These are phyloP conservation scores for Parmales sp. DNA, from an alignment of 108 stramenopile genomes.

Conservation along the genomic window DNA sequence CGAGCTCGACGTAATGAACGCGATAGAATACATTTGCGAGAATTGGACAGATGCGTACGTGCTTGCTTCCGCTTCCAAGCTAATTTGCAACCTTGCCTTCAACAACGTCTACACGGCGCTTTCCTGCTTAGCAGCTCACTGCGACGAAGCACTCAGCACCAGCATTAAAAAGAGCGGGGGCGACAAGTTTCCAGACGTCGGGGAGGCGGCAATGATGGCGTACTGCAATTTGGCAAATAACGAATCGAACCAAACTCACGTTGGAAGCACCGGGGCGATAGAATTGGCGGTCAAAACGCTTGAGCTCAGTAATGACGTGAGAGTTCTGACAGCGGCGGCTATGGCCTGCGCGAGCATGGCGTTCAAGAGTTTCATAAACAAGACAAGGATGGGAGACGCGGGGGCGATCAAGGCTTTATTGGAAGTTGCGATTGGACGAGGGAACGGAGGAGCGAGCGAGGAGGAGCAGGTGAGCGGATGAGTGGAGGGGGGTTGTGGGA, in stretches of 20 bases:
- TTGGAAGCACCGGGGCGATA: conserved; percentile 3
- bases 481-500: background rate
- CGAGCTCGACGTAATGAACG: conserved; percentile 4
- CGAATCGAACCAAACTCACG: conserved; percentile 7
- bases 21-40: conserved; percentile 2
- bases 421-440: conserved; percentile 4
- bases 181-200: background rate
- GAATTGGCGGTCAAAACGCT: background rate
- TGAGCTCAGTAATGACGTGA: background rate
- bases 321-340: background rate
- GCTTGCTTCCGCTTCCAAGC: background rate
- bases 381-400: conserved; percentile 8
- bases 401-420: conserved; percentile 8
- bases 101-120: conserved; percentile 4
- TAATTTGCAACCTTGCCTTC: conserved; percentile 5
- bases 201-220: conserved; percentile 11
- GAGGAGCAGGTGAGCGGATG: background rate
- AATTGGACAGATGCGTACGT: conserved; percentile 11
- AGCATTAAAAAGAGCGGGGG: conserved; percentile 9
- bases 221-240: conserved; percentile 2
- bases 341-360: conserved; percentile 10
- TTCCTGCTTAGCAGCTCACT: background rate
- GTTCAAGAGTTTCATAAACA: conserved; percentile 1
- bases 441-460: background rate
- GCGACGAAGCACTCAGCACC: conserved; percentile 7